Base-by-base conservation (phyloP, 495 filamentous ascomycete genomes). In the Durotheca rogersii region DNA sequence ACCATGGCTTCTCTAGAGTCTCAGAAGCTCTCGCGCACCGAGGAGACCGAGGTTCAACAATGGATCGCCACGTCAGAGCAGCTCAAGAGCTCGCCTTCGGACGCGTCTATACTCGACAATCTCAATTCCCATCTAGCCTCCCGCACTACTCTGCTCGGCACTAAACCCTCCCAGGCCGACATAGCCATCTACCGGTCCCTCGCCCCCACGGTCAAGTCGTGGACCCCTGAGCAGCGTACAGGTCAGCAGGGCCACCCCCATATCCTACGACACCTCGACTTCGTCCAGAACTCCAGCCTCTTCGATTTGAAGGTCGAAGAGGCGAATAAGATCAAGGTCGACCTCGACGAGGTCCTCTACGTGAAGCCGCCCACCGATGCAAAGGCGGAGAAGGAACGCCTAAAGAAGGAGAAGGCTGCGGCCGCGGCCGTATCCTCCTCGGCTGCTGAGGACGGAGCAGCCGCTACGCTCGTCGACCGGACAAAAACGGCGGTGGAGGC, bases 161-260 rank as follows among this genome's bases (percentile, higher is more conserved):
- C 81, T 67, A 96, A 96, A 75, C 88, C 91, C 36, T 93, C 88
- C 43, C 81, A 90, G 64, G 93, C 91, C 44, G 93, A 98, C 63
- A 72, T 95, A 41, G 87, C 87, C 46, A 77, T 91, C 43, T 98
- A 95, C 72, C 78, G 89, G 56, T 75, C 87, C 32, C 72, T 96
- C 14, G 87, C 86, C 15, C 87, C 91, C 14, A 56, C 84, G 3
- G 88, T 96, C 45, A 81, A 83, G 62, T 77, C 78, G 48, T 96
- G 91, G 92, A 78, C 79, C 5, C 72, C 87, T 31, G 90, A 96
- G 75, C 81, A 96, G 77, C 82, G 87, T 58, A 95, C 93, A 4
- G 93, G 93, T 25, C 82, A 96, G 74, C 76, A 89, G 36, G 93
- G 93, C 44, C 87, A 83, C 65, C 90, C 93, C 60, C 82, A 97